These are phyloP conservation scores for Septoria petroselini DNA, from an alignment of 2,329 filamentous ascomycete species.

Conservation along the genomic window DNA sequence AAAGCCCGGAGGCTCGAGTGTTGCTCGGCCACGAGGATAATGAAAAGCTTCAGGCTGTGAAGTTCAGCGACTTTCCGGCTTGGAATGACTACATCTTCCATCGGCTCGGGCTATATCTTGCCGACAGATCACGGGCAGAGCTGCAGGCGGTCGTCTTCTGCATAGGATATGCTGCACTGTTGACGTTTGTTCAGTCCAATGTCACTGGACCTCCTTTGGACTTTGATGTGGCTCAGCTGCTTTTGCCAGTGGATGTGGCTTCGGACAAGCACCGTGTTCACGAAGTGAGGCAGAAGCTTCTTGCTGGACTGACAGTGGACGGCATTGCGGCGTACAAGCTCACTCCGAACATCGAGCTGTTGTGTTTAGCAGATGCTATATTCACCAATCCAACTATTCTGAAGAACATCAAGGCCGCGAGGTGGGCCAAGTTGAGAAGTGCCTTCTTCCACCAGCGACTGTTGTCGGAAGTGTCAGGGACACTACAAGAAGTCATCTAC, in stretches of 20 bases:
- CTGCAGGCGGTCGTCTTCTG: slow-evolving; percentile 48
- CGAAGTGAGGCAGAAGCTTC: slow-evolving; percentile 56
- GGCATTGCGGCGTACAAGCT: slow-evolving; percentile 83
- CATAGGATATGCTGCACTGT: slow-evolving; percentile 66
- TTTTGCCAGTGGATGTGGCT: slow-evolving; percentile 44
- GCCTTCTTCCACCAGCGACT: slow-evolving; percentile 71
- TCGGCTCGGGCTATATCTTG: slow-evolving; percentile 41
- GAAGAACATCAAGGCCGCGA: slow-evolving; percentile 46
- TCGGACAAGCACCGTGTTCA: slow-evolving; percentile 34
- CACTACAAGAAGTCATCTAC: slow-evolving; percentile 60
- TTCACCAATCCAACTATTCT: slow-evolving; percentile 50
- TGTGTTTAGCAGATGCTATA: slow-evolving; percentile 68
- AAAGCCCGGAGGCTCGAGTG: slow-evolving; percentile 40
- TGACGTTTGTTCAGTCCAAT: slow-evolving; percentile 80
- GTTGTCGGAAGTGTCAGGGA: slow-evolving; percentile 60
- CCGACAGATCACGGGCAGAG: slow-evolving; percentile 40
- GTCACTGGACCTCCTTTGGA: slow-evolving; percentile 81
- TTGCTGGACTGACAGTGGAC: slow-evolving; percentile 71
- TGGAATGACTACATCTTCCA: slow-evolving; percentile 50
- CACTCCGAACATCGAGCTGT: slow-evolving; percentile 78
- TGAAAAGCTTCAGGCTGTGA: slow-evolving; percentile 35
- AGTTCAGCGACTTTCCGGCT: slow-evolving; percentile 36
- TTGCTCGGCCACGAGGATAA: slow-evolving; percentile 43
- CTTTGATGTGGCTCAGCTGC: slow-evolving; percentile 50
- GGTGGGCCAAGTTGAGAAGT: slow-evolving; percentile 67